Evolutionary conservation across 306 rosid genomes (phyloP).

Genomic region (Pyrus communis): DNA sequence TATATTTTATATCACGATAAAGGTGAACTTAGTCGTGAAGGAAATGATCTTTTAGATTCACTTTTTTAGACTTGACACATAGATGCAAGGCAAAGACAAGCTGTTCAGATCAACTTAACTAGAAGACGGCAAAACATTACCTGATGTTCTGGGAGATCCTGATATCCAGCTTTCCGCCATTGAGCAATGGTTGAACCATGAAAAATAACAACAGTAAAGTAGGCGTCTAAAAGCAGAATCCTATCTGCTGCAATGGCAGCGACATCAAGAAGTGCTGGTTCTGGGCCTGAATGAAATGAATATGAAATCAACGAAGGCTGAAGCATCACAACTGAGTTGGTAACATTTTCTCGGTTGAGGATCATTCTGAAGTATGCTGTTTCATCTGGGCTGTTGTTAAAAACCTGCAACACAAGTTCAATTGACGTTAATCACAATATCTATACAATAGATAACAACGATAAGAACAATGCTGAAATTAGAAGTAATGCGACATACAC

Average conservation of each 20-base stretch:
- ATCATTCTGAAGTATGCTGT: slow-evolving; percentile 98
- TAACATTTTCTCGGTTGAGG: slow-evolving; percentile 82
- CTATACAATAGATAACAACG: not conserved
- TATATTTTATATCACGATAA: not conserved
- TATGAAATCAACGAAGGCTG: slow-evolving; percentile 93
- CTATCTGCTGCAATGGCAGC: slow-evolving; percentile 92
- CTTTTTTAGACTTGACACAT: not conserved
- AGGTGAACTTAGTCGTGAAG: not conserved
- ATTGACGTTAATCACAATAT: slow-evolving; percentile 5
- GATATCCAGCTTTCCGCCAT: slow-evolving; percentile 97
- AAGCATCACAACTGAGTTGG: slow-evolving; percentile 94
- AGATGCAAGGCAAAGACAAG: not conserved
- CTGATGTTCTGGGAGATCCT: slow-evolving; percentile 82
- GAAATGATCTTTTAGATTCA: not conserved
- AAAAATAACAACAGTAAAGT: slow-evolving; percentile 81
- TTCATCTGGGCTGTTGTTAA: slow-evolving; percentile 98
- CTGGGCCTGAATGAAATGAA: slow-evolving; percentile 86
- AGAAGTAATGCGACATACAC: slow-evolving; percentile 5
- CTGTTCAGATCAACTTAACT: not conserved
- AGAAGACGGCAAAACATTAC: slow-evolving; percentile 26
- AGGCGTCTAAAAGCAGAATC: slow-evolving; percentile 80
- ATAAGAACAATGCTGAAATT: not conserved
- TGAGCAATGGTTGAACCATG: slow-evolving; percentile 98
- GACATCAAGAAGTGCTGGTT: slow-evolving; percentile 92
- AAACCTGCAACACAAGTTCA: slow-evolving; percentile 50